Base-by-base conservation (phyloP, 148 eudicot genomes). In the Polygonum maritimum region DNA sequence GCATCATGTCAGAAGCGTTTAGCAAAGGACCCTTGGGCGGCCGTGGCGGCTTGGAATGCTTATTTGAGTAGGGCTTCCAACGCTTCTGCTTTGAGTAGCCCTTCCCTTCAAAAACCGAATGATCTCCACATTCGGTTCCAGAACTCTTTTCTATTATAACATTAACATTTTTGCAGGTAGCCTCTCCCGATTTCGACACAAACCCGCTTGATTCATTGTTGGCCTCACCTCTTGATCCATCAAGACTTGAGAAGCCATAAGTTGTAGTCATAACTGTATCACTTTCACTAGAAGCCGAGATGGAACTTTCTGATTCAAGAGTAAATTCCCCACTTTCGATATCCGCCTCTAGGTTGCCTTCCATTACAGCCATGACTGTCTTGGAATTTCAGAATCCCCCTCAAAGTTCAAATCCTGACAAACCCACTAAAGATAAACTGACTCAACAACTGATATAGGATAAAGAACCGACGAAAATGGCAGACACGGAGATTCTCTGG, bases 31-130 rank as follows among this genome's bases (percentile, higher is more conserved):
- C 91, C 78, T 81, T 89, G 62, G 92, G 96, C 71, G 92, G 92
- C 14, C 96, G 85, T 12, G 96, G 96, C 2, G 96, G 96, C 80
- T 92, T 92, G 13, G 88, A 36, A 47, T 89, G 83, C 76, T 84
- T 92, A 75, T 84, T 88, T 44, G 70, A 69, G 70, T 81, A 83
- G n/a, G 74, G 60, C 48, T 76, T 86, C 74, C 86, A 87, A 3
- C 78, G 76, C 74, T 83, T 83, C 80, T 83, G 89, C 63, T 82
- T 80, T 33, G 67, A 67, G 70, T 72, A 77, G 47, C 81, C 77
- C 77, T 86, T 87, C 74, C 80, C 91, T 67, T 67, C 71, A 67
- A 36, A 67, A 67, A 0, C 45, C 44, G 36, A 67, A 38, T 67
- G 71, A 15, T 36, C 19, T 14, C 69, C 10, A 31, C 69, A 60